These are phyloP conservation scores for Parachlorella kessleri DNA, from an alignment of 139 green algal species.

Conservation along the genomic window DNA sequence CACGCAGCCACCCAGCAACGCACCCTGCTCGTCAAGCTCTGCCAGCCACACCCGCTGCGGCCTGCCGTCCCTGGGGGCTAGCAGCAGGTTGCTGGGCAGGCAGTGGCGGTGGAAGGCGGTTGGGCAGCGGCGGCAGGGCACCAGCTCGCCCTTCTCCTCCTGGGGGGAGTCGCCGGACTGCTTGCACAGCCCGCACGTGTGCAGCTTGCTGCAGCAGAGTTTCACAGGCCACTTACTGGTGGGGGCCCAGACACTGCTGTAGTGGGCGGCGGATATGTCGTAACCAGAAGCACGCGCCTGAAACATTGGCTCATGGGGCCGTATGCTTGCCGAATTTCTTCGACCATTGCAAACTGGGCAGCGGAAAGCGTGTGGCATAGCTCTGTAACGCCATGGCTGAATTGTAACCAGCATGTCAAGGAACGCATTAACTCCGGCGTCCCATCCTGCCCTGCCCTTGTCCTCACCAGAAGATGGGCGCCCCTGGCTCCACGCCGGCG, in stretches of 20 bases:
- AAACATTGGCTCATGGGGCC: too few relatives aligned
- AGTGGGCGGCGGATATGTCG: too few relatives aligned
- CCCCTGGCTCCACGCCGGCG: conserved; percentile 2
- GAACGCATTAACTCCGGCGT: too few relatives aligned
- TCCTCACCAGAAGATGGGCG: conserved; percentile 32
- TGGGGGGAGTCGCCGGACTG: background rate
- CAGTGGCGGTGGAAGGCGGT: conserved; percentile 55
- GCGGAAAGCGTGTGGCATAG: too few relatives aligned
- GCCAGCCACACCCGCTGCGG: conserved; percentile 20
- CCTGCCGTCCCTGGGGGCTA: background rate
- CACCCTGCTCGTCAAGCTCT: conserved; percentile 3
- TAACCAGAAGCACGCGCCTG: too few relatives aligned
- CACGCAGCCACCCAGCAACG: too few relatives aligned
- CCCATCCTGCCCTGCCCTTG: too few relatives aligned
- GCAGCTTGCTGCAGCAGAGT: conserved; percentile 32
- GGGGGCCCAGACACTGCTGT: background rate
- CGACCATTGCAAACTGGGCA: too few relatives aligned
- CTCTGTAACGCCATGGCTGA: too few relatives aligned
- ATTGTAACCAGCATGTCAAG: too few relatives aligned
- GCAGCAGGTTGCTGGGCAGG: conserved; percentile 35
- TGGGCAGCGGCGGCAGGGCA: conserved; percentile 60
- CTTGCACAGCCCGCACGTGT: conserved; percentile 28
- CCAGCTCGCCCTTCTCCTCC: conserved; percentile 29
- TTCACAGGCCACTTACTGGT: background rate
- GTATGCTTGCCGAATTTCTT: too few relatives aligned